Percentiles rank a stretch among this genome's conserved stretches.
phyloP scores from a whole-genome alignment of 306 rosid species.

The Corylus americana region DNA sequence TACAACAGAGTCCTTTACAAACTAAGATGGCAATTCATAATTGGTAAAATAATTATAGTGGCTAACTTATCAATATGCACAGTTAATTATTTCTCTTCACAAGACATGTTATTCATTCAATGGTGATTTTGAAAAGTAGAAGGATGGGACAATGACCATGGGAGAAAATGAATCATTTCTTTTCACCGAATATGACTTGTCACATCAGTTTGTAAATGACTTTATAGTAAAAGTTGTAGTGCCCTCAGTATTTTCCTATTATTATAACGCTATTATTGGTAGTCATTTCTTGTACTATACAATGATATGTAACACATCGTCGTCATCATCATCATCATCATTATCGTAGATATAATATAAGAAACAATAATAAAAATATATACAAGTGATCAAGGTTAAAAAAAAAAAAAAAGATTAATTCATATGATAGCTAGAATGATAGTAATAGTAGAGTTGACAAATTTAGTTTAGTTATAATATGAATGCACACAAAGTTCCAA shows the following conservation, averaged over 20 bases:
- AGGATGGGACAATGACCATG: too few species aligned
- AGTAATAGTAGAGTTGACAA: conserved; percentile 32
- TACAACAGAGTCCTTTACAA: too few species aligned
- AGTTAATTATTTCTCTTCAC: too few species aligned
- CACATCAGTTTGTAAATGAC: background rate
- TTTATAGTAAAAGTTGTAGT: background rate
- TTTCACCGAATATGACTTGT: too few species aligned
- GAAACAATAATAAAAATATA: conserved; percentile 20
- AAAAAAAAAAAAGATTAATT: background rate
- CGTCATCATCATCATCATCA: conserved; percentile 23
- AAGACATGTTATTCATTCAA: too few species aligned
- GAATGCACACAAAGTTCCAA: conserved; percentile 21
- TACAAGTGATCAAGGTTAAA: background rate
- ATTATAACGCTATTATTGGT: background rate
- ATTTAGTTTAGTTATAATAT: conserved; percentile 13
- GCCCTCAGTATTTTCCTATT: too few species aligned
- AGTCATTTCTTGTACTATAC: background rate
- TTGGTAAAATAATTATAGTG: too few species aligned
- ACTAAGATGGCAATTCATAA: too few species aligned
- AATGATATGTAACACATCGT: conserved; percentile 13
- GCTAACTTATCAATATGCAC: too few species aligned
- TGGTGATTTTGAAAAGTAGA: too few species aligned
- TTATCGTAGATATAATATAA: conserved; percentile 6
- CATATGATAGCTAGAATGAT: background rate
- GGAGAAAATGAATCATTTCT: too few species aligned